phyloP scores from a whole-genome alignment of 1,284 basidiomycete species.

The Sanghuangporus sanghuang region DNA sequence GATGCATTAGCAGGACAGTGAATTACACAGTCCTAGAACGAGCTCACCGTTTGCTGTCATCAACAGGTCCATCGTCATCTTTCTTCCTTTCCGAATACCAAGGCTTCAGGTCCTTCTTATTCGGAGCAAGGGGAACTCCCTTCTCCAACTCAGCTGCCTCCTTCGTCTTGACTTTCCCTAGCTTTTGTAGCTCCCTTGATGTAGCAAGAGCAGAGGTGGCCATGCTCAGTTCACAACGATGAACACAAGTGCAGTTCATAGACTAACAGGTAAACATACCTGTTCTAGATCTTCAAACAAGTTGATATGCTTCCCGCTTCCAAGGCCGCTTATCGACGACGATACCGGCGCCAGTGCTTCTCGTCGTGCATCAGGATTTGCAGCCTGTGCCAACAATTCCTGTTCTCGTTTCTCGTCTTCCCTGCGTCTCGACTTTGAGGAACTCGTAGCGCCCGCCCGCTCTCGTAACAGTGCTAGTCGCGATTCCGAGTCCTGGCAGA shows the following conservation, averaged over 20 bases:
- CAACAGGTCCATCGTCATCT: slow-evolving; percentile 23
- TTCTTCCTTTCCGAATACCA: slow-evolving; percentile 55
- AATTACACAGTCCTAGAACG: background rate
- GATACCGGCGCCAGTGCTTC: slow-evolving; percentile 28
- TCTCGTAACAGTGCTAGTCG: slow-evolving; percentile 63
- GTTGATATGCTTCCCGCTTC: slow-evolving; percentile 54
- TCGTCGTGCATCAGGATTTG: slow-evolving; percentile 18
- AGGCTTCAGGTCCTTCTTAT: slow-evolving; percentile 67
- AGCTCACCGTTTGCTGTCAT: slow-evolving; percentile 29
- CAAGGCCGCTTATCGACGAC: slow-evolving; percentile 3
- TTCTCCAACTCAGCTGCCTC: slow-evolving; percentile 53
- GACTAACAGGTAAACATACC: slow-evolving; percentile 29
- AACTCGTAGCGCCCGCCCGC: slow-evolving; percentile 39
- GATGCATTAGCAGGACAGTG: background rate
- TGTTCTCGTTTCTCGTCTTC: slow-evolving; percentile 37
- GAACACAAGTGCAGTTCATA: background rate
- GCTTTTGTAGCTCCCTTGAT: slow-evolving; percentile 36
- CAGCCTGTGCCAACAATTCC: slow-evolving; percentile 13
- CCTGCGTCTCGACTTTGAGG: slow-evolving; percentile 33
- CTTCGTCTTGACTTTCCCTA: slow-evolving; percentile 19
- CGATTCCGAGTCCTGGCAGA: slow-evolving; percentile 81
- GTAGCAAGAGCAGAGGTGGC: slow-evolving; percentile 40
- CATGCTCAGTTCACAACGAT: slow-evolving; percentile 30
- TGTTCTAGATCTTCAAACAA: slow-evolving; percentile 72
- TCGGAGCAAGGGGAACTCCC: slow-evolving; percentile 66